Evolutionary conservation across 768 basidiomycete species (phyloP), one percentile per base, ranked within the genome.

Genomic region (Lentinula raphanica): DNA sequence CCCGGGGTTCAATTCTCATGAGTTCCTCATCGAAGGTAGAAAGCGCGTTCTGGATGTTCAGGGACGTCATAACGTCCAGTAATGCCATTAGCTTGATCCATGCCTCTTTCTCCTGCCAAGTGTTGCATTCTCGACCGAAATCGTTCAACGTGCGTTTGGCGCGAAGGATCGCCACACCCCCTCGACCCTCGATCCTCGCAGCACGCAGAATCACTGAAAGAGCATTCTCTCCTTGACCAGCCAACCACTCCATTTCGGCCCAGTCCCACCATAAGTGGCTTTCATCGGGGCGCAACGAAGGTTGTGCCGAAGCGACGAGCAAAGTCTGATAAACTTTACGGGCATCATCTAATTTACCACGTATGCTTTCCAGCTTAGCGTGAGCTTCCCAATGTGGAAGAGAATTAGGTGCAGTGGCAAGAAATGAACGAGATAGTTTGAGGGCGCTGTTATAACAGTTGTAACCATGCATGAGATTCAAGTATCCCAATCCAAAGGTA

Each of bases 171-270:
- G 76, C 76, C 59, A 87, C 72, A 3, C 84, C 80, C 12, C 76
- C 76, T 0, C 75, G 67, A 12, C 81, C 82, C 51, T 83, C 76
- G 32, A 85, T 71, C 3, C 76, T 80, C 12, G 77, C 81, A 9
- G 85, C 78, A 21, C 75, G 79, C 45, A 86, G 67, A 42, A 86
- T 75, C 31, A 88, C 75, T 35, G 76, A 71, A 36, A 83, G 67
- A 13, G 86, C 79, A 32, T 78, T 74, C 31, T 82, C 78, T 19
- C 73, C 66, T 31, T 77, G 63, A 1, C 83, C 79, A 13, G 74
- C 68, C 11, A 90, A 67, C 91, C 91, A 94, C 69, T 92, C 90
- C 79, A 90, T 80, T 64, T 93, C 86, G 1, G 86, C 87, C 88
- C 90, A 93, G 63, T 86, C 82, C 84, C 85, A 91, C 88, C 88